Conservation (phyloP, 2,329 filamentous ascomycete genomes). For the Thielaviopsis populi region DNA sequence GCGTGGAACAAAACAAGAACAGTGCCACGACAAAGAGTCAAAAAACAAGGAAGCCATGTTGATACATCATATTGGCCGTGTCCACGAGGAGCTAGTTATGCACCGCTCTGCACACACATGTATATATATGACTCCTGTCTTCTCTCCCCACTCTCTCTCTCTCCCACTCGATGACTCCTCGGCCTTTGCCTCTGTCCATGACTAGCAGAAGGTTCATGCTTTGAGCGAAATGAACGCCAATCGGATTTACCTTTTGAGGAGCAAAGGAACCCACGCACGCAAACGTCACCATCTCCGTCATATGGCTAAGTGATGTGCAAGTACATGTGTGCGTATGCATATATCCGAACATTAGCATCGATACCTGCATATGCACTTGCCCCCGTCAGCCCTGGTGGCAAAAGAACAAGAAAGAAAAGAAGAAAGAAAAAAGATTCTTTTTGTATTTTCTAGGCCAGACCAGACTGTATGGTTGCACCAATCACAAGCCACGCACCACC, state of each 20-base stretch:
- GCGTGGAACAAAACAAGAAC: constrained; percentile 1
- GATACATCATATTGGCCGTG: constrained; percentile 1
- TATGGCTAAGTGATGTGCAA: neutral
- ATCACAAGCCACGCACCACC: neutral
- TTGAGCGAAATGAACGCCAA: neutral
- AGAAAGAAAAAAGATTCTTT: too few relatives aligned
- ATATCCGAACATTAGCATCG: neutral
- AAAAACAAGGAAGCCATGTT: neutral
- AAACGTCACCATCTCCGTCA: neutral
- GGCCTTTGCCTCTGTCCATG: neutral
- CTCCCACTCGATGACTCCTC: neutral
- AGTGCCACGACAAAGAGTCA: neutral
- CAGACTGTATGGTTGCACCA: neutral
- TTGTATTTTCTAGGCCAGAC: neutral
- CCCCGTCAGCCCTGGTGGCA: neutral
- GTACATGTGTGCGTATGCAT: neutral
- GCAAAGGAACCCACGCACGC: neutral
- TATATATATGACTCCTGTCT: neutral
- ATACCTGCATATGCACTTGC: neutral
- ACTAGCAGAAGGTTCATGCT: neutral
- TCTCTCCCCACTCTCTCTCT: neutral
- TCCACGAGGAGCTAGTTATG: neutral
- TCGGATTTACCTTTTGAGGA: neutral
- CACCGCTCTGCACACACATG: neutral
- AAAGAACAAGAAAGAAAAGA: too few relatives aligned